phyloP scores from a whole-genome alignment of 2,329 filamentous ascomycete species.

The Trichoderma arundinaceum region DNA sequence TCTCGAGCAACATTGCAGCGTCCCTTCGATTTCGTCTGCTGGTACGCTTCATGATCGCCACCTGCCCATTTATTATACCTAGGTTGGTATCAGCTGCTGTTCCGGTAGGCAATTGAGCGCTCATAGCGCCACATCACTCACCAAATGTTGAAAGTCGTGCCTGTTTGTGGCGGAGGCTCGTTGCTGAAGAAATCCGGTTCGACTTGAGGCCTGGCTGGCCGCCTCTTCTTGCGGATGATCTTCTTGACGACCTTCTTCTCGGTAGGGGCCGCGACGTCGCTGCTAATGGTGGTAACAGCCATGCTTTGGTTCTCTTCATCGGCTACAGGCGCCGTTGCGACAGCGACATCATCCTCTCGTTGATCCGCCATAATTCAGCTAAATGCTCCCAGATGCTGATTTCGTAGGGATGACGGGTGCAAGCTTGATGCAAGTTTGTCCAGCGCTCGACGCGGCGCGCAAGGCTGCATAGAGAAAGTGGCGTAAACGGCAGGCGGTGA shows the following conservation, averaged over 20 bases:
- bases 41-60: conserved; percentile 91
- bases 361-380: conserved; percentile 43
- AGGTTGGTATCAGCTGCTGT: conserved; percentile 47
- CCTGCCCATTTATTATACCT: conserved; percentile 99
- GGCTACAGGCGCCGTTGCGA: conserved; percentile 37
- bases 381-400: neutral
- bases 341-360: conserved; percentile 38
- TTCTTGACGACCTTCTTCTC: conserved; percentile 76
- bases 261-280: conserved; percentile 54
- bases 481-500: conserved; percentile 42
- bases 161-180: conserved; percentile 88
- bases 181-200: conserved; percentile 82
- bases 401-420: neutral
- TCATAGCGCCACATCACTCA: neutral
- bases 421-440: conserved; percentile 10
- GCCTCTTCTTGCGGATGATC: conserved; percentile 87
- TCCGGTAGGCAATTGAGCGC: neutral
- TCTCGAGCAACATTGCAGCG: conserved; percentile 87
- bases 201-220: conserved; percentile 88
- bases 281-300: conserved; percentile 47
- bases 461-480: conserved; percentile 35
- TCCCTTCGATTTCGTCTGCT: conserved; percentile 81
- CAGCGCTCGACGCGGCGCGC: conserved; percentile 32
- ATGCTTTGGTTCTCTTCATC: conserved; percentile 41
- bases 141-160: conserved; percentile 85